These are phyloP conservation scores for Cudoniella acicularis DNA, from an alignment of 495 filamentous ascomycete genomes.

Conservation along the genomic window DNA sequence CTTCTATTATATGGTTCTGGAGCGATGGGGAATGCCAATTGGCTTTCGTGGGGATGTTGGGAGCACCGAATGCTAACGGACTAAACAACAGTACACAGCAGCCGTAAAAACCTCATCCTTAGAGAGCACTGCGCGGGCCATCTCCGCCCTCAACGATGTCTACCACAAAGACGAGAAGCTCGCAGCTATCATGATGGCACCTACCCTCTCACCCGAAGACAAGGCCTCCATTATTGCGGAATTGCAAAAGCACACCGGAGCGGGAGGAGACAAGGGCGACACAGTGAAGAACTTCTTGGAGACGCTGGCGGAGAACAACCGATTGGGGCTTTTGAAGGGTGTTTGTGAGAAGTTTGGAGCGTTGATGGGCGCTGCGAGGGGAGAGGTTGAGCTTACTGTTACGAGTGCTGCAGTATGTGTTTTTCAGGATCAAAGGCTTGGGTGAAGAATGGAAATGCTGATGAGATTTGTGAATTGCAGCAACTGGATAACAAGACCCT, in stretches of 20 bases:
- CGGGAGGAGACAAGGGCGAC: constrained; percentile 61
- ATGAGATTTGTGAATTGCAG: constrained; percentile 40
- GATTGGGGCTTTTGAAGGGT: constrained; percentile 73
- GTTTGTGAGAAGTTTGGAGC: constrained; percentile 83
- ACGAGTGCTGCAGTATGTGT: constrained; percentile 84
- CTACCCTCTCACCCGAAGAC: constrained; percentile 71
- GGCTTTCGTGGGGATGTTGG: neutral
- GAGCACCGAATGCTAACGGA: constrained; percentile 13
- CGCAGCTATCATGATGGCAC: constrained; percentile 66
- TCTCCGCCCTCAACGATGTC: constrained; percentile 63
- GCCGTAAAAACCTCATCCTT: constrained; percentile 81
- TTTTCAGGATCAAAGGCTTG: neutral
- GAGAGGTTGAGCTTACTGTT: constrained; percentile 88
- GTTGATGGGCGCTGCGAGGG: constrained; percentile 83
- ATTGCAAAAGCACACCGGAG: constrained; percentile 71
- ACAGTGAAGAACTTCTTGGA: constrained; percentile 90
- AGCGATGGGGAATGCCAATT: neutral
- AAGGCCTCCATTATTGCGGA: constrained; percentile 81
- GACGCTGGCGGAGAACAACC: constrained; percentile 93
- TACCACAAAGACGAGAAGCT: constrained; percentile 82
- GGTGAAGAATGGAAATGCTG: neutral
- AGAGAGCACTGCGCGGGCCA: constrained; percentile 73
- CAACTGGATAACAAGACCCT: constrained; percentile 84
- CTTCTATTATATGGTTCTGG: neutral
- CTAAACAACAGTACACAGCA: constrained; percentile 76